A percentile compares a stretch with the other conserved stretches of the same genome.
Evolutionary conservation across 2,329 filamentous ascomycete genomes (phyloP).

Genomic region (Sarocladium kiliense): DNA sequence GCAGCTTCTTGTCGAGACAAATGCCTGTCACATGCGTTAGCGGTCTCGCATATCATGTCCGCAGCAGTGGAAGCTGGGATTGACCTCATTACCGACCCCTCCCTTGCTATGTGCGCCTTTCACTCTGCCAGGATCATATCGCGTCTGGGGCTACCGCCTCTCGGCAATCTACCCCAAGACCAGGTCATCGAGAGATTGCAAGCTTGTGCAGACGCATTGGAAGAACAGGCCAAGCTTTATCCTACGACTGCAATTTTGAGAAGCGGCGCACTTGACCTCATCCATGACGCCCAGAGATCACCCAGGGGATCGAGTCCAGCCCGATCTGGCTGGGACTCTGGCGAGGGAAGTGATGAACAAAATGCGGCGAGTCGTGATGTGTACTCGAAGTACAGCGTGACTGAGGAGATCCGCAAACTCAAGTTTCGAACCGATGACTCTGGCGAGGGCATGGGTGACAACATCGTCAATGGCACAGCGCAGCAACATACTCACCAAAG

Average conservation of each 20-base stretch:
- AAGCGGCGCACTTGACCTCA: background rate
- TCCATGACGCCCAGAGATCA: background rate
- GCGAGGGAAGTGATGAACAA: background rate
- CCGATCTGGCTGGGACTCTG: background rate
- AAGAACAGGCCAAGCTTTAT: background rate
- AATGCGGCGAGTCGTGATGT: background rate
- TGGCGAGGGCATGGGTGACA: background rate
- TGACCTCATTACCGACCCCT: background rate
- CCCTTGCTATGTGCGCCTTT: background rate
- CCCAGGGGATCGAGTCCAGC: background rate
- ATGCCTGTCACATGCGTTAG: background rate
- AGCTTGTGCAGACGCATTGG: background rate
- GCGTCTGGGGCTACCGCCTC: background rate
- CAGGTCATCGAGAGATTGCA: background rate
- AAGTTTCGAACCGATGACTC: background rate
- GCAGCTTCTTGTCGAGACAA: background rate
- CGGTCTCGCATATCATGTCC: background rate
- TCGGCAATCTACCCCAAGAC: background rate
- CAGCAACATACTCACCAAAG: too few relatives aligned
- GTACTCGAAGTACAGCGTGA: background rate
- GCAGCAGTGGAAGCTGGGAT: background rate
- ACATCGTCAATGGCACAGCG: too few relatives aligned
- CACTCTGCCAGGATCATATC: conserved; percentile 1
- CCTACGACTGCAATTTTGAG: background rate
- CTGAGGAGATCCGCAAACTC: background rate